A percentile compares a stretch with the other conserved stretches of the same genome.
These are phyloP conservation scores for Nakaseomyces delphensis DNA, from an alignment of 1,139 yeast species.

Conservation along the genomic window DNA sequence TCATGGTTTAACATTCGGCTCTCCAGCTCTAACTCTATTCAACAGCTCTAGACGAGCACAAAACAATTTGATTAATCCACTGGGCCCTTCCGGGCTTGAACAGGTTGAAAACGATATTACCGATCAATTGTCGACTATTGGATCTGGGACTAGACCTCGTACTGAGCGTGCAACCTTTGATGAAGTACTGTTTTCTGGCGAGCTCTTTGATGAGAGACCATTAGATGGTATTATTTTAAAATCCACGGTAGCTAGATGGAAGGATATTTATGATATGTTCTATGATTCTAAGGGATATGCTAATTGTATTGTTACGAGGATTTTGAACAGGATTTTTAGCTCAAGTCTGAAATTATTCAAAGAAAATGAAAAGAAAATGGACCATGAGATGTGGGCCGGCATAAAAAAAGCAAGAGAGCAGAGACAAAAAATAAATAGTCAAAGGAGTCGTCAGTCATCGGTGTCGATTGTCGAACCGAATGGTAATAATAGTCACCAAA, in stretches of 20 bases:
- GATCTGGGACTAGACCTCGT: conserved; percentile 24
- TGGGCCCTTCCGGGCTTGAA: conserved; percentile 30
- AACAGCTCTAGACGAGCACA: conserved; percentile 25
- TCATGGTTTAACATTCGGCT: conserved; percentile 10
- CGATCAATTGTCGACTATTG: conserved; percentile 22
- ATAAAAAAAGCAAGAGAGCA: conserved; percentile 13
- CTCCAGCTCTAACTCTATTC: conserved; percentile 25
- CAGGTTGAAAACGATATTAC: conserved; percentile 29
- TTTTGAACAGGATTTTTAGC: conserved; percentile 46
- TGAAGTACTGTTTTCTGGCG: conserved; percentile 27
- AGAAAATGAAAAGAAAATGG: conserved; percentile 24
- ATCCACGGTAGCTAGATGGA: conserved; percentile 65
- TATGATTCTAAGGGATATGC: conserved; percentile 39
- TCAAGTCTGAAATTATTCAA: conserved; percentile 35
- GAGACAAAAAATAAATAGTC: conserved; percentile 22
- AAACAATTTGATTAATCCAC: conserved; percentile 28
- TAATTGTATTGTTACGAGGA: conserved; percentile 41
- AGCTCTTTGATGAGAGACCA: conserved; percentile 26
- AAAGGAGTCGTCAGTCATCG: conserved; percentile 11
- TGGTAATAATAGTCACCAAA: neutral
- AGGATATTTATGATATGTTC: conserved; percentile 46
- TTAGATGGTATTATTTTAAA: conserved; percentile 36
- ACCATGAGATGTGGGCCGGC: conserved; percentile 26
- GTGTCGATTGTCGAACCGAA: neutral
- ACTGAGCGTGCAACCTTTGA: conserved; percentile 24